phyloP scores from a whole-genome alignment of 495 filamentous ascomycete genomes.

The Talaromyces ruber region DNA sequence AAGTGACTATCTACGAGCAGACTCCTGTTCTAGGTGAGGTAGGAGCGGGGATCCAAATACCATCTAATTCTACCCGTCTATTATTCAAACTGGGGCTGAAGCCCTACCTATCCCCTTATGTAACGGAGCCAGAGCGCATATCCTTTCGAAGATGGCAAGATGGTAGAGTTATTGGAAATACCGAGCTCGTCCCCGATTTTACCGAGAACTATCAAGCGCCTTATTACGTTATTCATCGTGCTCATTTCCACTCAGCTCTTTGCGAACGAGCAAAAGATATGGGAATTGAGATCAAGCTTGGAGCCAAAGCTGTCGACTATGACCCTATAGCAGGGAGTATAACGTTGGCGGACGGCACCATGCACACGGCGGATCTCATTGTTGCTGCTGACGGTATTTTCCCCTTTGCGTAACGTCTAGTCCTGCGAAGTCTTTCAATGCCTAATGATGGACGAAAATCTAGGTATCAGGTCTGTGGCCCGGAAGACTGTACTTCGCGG shows the following conservation, averaged over 20 bases:
- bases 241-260: constrained; percentile 30
- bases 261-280: constrained; percentile 20
- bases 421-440: not conserved
- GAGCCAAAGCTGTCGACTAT: constrained; percentile 15
- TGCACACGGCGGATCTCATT: constrained; percentile 24
- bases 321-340: constrained; percentile 11
- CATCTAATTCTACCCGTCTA: constrained; percentile 44
- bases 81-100: constrained; percentile 32
- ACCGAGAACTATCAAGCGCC: constrained; percentile 21
- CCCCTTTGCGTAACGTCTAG: not conserved
- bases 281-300: constrained; percentile 20
- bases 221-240: constrained; percentile 38
- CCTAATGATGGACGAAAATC: not conserved
- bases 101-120: constrained; percentile 19
- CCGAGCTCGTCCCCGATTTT: constrained; percentile 28
- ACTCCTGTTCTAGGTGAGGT: constrained; percentile 36
- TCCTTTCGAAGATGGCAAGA: constrained; percentile 34
- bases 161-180: constrained; percentile 28
- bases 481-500: constrained; percentile 16
- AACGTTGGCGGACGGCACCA: constrained; percentile 9
- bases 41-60: constrained; percentile 53
- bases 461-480: constrained; percentile 29
- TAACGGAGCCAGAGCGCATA: constrained; percentile 27
- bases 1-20: constrained; percentile 41
- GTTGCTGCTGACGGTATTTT: constrained; percentile 34